Base-by-base conservation (phyloP, 2,329 filamentous ascomycete species). In the Tolypocladium capitatum region DNA sequence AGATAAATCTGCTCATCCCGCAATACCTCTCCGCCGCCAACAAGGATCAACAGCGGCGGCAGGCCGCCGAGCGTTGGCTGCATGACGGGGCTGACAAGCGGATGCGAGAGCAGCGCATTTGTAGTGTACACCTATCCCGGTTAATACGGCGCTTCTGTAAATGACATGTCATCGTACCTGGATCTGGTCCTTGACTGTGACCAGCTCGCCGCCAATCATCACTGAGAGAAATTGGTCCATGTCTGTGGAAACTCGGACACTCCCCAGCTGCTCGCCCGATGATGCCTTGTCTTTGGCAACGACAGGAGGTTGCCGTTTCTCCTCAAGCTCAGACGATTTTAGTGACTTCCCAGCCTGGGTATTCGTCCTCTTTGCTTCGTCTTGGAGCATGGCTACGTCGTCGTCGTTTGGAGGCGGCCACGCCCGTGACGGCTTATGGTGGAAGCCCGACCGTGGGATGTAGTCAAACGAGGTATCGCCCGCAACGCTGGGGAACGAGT, bases 1-100 rank as follows among this genome's bases (percentile, higher is more conserved):
- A 97, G 60, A 53, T 94, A 96, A 46, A 97, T 86, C 60, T 97
- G 92, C 65, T 98, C 92, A 58, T 98, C 92, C 13, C 88, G 80
- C 18, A 98, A 73, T 45, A 94, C 75, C 62, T 98, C 92, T 1
- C 86, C 90, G 5, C 91, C 90, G 4, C 91, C 92, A 1, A 84
- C 83, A 60, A 95, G 80, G 40, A 98, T 84, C 6, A 95, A 73
- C 28, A 97, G 68, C 0, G 92, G 92, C 0, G 90, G 90, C 4
- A 98, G 73, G 0, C 92, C 92, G 38, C 92, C 92, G 0, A 98
- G 74, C 0, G 87, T 90, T 1, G 91, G 83, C 56, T 96, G 89
- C 59, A 96, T 74, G 3, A 89, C 75, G 1, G 92, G 89, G 46
- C 90, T 97, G 4, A 97, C 90, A 2, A 97, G 69, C 0, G 92